Evolutionary conservation across 2,329 filamentous ascomycete genomes (phyloP).

Genomic region (Fusarium staphyleae): DNA sequence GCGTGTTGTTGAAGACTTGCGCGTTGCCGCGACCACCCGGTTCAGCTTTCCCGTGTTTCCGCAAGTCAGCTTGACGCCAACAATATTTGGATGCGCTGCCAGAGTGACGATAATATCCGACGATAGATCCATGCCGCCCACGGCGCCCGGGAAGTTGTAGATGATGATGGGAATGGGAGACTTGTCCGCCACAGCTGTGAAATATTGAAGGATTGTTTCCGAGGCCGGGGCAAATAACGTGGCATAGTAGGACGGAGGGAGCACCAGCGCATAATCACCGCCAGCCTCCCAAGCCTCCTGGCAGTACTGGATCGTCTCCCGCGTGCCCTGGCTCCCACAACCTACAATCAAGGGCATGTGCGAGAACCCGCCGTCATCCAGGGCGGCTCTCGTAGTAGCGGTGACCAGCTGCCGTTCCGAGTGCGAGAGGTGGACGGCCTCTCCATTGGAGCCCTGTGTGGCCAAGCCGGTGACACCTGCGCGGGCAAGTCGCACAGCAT

Average conservation of each 20-base stretch:
- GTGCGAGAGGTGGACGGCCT: constrained; percentile 79
- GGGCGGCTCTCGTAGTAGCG: constrained; percentile 70
- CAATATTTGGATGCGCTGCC: constrained; percentile 69
- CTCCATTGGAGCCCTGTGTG: constrained; percentile 82
- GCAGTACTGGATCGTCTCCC: constrained; percentile 75
- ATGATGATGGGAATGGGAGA: constrained; percentile 72
- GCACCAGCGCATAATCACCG: constrained; percentile 77
- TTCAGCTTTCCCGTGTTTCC: constrained; percentile 76
- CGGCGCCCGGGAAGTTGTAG: constrained; percentile 74
- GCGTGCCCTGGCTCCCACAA: constrained; percentile 75
- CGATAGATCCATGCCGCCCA: constrained; percentile 68
- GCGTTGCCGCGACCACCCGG: constrained; percentile 65
- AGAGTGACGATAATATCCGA: constrained; percentile 68
- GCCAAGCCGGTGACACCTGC: constrained; percentile 77
- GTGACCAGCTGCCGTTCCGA: constrained; percentile 74
- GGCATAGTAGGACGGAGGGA: constrained; percentile 80
- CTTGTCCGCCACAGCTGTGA: constrained; percentile 67
- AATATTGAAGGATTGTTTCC: constrained; percentile 68
- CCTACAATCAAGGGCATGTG: constrained; percentile 78
- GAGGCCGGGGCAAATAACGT: constrained; percentile 63
- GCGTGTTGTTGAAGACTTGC: constrained; percentile 45
- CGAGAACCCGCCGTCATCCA: constrained; percentile 69
- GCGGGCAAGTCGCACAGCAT: constrained; percentile 74
- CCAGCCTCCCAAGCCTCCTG: constrained; percentile 72
- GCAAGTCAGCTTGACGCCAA: constrained; percentile 73